Evolutionary conservation across 768 basidiomycete genomes (phyloP).

Genomic region (Agrocybe pediades): DNA sequence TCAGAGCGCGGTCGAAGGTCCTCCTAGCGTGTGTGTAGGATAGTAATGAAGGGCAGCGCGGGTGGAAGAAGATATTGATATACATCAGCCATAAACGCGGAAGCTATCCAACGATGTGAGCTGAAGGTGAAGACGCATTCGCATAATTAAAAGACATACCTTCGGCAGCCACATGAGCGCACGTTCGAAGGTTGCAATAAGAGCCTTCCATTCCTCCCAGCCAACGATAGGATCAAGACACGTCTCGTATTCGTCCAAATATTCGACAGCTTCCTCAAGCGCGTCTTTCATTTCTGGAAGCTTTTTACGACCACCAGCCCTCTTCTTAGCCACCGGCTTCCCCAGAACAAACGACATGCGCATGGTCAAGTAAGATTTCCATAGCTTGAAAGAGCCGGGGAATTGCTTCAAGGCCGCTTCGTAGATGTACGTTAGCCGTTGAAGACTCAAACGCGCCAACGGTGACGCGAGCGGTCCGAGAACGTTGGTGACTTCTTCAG

Average conservation of each 20-base stretch:
- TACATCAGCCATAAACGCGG: constrained; percentile 96
- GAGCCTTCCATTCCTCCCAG: constrained; percentile 92
- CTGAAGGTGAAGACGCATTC: constrained; percentile 3
- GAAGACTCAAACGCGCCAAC: constrained; percentile 72
- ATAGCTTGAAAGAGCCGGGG: constrained; percentile 89
- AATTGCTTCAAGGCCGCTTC: constrained; percentile 89
- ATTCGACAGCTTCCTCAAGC: constrained; percentile 80
- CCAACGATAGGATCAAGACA: constrained; percentile 89
- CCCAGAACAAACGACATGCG: constrained; percentile 89
- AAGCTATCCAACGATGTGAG: constrained; percentile 50
- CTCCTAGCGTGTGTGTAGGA: constrained; percentile 89
- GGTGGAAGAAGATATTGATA: constrained; percentile 86
- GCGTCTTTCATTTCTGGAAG: constrained; percentile 90
- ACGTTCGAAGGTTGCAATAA: constrained; percentile 88
- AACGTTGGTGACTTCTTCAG: constrained; percentile 53
- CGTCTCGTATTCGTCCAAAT: constrained; percentile 82
- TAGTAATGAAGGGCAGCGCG: constrained; percentile 80
- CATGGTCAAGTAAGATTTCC: constrained; percentile 89
- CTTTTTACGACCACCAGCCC: constrained; percentile 88
- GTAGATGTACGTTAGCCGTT: constrained; percentile 89
- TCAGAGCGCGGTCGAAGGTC: constrained; percentile 92
- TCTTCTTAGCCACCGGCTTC: constrained; percentile 67
- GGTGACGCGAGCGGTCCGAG: constrained; percentile 82
- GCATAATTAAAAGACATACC: constrained; percentile 44
- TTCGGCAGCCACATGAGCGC: constrained; percentile 94